Percentiles rank a stretch among this genome's conserved stretches.
phyloP scores from a whole-genome alignment of 176 grass and related monocot genomes.

The Triticum dicoccoides region DNA sequence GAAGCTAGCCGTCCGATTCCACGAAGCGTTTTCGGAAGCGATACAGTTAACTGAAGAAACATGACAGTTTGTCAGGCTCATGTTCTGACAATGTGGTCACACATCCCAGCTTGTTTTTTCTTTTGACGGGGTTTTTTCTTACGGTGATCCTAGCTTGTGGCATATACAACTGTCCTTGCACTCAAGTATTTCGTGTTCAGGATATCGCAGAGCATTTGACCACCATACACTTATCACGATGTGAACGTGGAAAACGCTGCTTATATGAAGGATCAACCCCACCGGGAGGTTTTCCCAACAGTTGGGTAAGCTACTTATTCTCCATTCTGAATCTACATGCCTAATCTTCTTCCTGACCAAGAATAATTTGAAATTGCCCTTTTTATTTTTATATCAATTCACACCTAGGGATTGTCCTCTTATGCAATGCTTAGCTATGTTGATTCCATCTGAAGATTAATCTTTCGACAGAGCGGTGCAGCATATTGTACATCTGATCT shows the following conservation, averaged over 20 bases:
- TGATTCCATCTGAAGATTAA: constrained; percentile 5
- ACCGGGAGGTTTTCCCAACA: constrained; percentile 77
- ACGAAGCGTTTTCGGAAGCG: too few species aligned
- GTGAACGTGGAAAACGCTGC: constrained; percentile 80
- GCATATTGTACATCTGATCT: constrained; percentile 84
- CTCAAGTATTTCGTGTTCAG: constrained; percentile 42
- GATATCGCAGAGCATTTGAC: constrained; percentile 94
- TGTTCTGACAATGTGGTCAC: too few species aligned
- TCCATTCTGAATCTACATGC: neutral
- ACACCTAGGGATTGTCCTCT: neutral
- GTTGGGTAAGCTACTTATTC: constrained; percentile 64
- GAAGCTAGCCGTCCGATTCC: too few species aligned
- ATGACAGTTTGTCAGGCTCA: too few species aligned
- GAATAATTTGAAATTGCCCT: neutral
- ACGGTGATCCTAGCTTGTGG: neutral
- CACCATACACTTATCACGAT: constrained; percentile 80
- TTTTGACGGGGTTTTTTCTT: too few species aligned
- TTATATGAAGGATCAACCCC: constrained; percentile 94
- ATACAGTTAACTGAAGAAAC: too few species aligned
- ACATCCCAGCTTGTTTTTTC: too few species aligned
- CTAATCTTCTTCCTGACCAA: neutral
- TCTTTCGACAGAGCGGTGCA: constrained; percentile 68
- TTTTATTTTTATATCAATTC: neutral
- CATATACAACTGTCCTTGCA: neutral
- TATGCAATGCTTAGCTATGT: neutral